Base-by-base conservation (phyloP, 2,329 filamentous ascomycete genomes). In the Neonectria magnoliae region DNA sequence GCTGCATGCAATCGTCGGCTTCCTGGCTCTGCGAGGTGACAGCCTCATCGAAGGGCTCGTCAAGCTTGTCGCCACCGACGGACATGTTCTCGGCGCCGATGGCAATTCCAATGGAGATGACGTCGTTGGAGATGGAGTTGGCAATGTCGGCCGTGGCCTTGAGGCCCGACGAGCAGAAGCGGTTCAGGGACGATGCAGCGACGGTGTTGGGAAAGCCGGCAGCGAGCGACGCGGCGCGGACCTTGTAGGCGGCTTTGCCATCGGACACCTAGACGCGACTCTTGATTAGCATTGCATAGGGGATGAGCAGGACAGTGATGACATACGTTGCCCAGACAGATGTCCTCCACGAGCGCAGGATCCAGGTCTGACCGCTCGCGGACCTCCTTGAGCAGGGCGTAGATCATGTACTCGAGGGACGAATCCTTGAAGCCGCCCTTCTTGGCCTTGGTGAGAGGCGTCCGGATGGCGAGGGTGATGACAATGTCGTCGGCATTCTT, bases 381-480 rank as follows among this genome's bases (percentile, higher is more conserved):
- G 56, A 93, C 87, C 78, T 94, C 85, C 83, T 96, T 92, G 72
- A 98, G 83, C 53, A 97, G 84, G 64, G 93, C 89, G 77, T 94
- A 93, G 66, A 97, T 79, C 62, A 99, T 85, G 80, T 91, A 95
- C 80, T 99, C 96, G 68, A 98, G 88, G 44, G 87, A 87, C 6
- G 94, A 97, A 79, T 99, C 95, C 85, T 98, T 98, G 85, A 99
- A 92, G 45, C 94, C 93, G 70, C 96, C 95, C 86, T 97, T 98
- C 79, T 86, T 87, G 57, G 88, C 94, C 84, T 98, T 98, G 77
- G 91, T 87, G 67, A 99, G 87, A 1, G 96, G 94, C 29, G 95
- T 98, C 61, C 96, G 92, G 75, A 94, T 85, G 29, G 95, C 95
- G 63, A 97, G 88, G 8, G 96, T 99, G 77, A 98, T 97, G 78